Percentiles rank a stretch among this genome's conserved stretches.
These are phyloP conservation scores for Hamigera avellanea DNA, from an alignment of 495 filamentous ascomycete species.

Conservation along the genomic window DNA sequence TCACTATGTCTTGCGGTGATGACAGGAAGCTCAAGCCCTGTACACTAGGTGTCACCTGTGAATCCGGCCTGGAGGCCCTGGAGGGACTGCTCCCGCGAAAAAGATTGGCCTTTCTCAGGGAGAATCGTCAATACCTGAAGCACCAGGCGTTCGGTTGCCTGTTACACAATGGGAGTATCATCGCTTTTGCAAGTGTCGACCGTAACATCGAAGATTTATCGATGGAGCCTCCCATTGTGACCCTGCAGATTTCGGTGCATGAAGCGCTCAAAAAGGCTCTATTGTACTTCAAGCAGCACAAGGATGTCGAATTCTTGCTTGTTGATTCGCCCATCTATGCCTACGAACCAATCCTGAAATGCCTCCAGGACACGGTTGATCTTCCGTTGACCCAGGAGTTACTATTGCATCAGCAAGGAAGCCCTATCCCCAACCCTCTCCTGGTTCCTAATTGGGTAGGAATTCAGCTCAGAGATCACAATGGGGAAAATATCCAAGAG, in stretches of 20 bases:
- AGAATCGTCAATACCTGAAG: conserved; percentile 39
- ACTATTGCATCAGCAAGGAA: conserved; percentile 20
- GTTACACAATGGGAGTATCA: conserved; percentile 32
- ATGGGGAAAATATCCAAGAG: conserved; percentile 10
- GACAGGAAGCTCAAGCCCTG: conserved; percentile 20
- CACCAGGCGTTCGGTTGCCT: conserved; percentile 54
- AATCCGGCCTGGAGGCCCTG: conserved; percentile 33
- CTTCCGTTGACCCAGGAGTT: conserved; percentile 42
- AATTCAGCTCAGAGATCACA: conserved; percentile 11
- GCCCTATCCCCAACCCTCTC: conserved; percentile 10
- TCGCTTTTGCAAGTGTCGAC: conserved; percentile 52
- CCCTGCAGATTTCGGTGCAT: conserved; percentile 38
- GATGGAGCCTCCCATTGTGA: conserved; percentile 33
- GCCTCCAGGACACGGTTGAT: conserved; percentile 44
- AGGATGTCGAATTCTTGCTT: conserved; percentile 34
- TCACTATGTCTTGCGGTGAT: conserved; percentile 17
- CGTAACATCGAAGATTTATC: conserved; percentile 43
- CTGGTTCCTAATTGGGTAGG: conserved; percentile 12
- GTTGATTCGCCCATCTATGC: conserved; percentile 59
- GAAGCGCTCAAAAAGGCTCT: conserved; percentile 30
- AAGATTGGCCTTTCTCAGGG: conserved; percentile 34
- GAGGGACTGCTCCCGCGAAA: conserved; percentile 9
- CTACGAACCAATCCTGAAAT: conserved; percentile 55
- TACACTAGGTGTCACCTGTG: conserved; percentile 32
- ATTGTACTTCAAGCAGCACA: conserved; percentile 20